Evolutionary conservation across 2,329 filamentous ascomycete genomes (phyloP), one percentile per base, ranked within the genome.

Genomic region (Arthroderma sp.): DNA sequence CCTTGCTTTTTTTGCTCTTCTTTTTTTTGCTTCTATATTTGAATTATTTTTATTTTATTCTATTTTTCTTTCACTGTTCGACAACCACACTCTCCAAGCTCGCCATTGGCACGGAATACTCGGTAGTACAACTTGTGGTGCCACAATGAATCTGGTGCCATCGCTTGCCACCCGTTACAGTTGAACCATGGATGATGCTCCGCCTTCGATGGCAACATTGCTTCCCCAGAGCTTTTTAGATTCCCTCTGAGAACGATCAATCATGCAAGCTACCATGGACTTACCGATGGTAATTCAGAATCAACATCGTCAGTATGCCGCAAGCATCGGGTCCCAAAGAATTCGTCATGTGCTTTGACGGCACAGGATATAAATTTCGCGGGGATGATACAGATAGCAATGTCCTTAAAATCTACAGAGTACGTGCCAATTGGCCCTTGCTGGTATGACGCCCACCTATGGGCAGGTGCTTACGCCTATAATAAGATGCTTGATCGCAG

Each of bases 331-430:
- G 32, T 63, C 33, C 64, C 65, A 57, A 55, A 58, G 54, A 38
- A 4, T 44, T 53, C 36, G 51, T 53, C n/a, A 42, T 53, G 3
- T 53, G 51, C 32, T 53, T 53, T 22, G 51, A 53, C 49, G 57
- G 56, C 36, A 60, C 57, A 5, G 57, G 57, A 32, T 56, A 59
- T 42, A 49, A 52, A 44, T 61, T 57, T 40, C 44, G 42, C 6
- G 57, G 52, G 22, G 50, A 51, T 38, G 66, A 68, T 45, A 58
- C 65, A 5, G 72, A 75, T 52, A 74, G 70, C 6, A 75, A 75
- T 45, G 69, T 75, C 3, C 65, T 75, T 44, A 75, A 74, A 54
- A 59, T 75, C 6, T 60, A 57, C 44, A 45, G 46, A 38, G 42
- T 50, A 9, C 15, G 15, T 22, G 15, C 15, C 15, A 22, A 22